A percentile compares a stretch with the other conserved stretches of the same genome.
These are phyloP conservation scores for Cercospora sesami DNA, from an alignment of 2,329 filamentous ascomycete genomes.

Conservation along the genomic window DNA sequence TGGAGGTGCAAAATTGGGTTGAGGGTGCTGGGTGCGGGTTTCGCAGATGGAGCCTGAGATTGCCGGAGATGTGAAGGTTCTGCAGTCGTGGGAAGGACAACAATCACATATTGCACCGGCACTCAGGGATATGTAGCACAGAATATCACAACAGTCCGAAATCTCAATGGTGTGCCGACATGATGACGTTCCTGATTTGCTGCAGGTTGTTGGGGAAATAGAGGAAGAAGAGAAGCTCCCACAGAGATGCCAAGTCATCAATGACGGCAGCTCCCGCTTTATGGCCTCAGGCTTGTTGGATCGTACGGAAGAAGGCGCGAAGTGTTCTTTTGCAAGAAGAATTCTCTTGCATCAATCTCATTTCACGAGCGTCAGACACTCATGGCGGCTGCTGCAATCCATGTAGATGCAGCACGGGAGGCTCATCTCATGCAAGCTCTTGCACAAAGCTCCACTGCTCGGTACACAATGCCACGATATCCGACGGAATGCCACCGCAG, in stretches of 20 bases:
- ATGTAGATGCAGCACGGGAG: background rate
- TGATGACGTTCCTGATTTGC: background rate
- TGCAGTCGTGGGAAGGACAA: background rate
- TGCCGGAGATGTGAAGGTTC: background rate
- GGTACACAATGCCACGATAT: conserved; percentile 7
- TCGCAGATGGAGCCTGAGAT: background rate
- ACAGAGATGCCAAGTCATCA: background rate
- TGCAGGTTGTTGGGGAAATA: background rate
- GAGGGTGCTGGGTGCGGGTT: background rate
- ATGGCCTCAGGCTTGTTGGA: background rate
- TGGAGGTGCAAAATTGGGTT: background rate
- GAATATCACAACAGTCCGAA: background rate
- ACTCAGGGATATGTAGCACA: no score
- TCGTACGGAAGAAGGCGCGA: background rate
- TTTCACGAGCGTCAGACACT: no score
- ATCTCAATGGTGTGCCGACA: background rate
- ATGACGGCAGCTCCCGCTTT: background rate
- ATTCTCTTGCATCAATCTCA: no score
- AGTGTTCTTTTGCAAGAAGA: background rate
- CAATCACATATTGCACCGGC: background rate
- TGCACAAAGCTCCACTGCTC: conserved; percentile 7
- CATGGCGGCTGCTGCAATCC: no score
- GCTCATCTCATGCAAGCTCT: background rate
- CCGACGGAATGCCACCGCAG: background rate
- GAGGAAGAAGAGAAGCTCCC: background rate